phyloP scores from a whole-genome alignment of 2,329 filamentous ascomycete genomes.

The Alternaria sp. region DNA sequence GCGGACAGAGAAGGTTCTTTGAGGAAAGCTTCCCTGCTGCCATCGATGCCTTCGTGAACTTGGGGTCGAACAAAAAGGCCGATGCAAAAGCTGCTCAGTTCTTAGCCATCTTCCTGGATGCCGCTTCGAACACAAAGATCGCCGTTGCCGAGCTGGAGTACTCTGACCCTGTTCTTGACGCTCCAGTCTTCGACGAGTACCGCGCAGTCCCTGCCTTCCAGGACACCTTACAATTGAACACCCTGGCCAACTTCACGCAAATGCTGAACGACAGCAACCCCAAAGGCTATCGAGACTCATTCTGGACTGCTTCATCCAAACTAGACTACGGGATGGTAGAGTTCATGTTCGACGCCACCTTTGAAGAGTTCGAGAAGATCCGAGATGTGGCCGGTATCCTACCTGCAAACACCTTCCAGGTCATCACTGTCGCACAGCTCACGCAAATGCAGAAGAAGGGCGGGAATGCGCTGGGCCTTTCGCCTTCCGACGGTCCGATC shows the following conservation, averaged over 20 bases:
- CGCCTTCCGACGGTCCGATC: slow-evolving; percentile 10
- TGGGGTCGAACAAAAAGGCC: neutral
- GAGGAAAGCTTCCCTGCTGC: slow-evolving; percentile 18
- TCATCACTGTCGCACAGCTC: slow-evolving; percentile 22
- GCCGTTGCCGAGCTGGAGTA: slow-evolving; percentile 9
- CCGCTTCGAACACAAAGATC: neutral
- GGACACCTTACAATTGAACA: slow-evolving; percentile 24
- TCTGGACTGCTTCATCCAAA: slow-evolving; percentile 29
- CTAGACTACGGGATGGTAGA: slow-evolving; percentile 15
- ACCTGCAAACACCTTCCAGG: slow-evolving; percentile 24
- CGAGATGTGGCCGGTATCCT: slow-evolving; percentile 9
- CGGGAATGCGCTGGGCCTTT: slow-evolving; percentile 33
- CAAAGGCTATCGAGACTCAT: slow-evolving; percentile 21
- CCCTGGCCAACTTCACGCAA: slow-evolving; percentile 21
- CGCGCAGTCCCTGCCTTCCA: slow-evolving; percentile 8
- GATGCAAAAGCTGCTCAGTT: slow-evolving; percentile 12
- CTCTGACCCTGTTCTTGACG: slow-evolving; percentile 1
- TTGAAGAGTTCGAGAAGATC: slow-evolving; percentile 13
- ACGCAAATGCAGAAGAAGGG: slow-evolving; percentile 24
- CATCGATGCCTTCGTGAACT: slow-evolving; percentile 21
- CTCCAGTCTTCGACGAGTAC: slow-evolving; percentile 9
- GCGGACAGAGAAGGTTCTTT: slow-evolving; percentile 5
- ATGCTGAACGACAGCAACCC: slow-evolving; percentile 15
- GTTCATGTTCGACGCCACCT: slow-evolving; percentile 17
- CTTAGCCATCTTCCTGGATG: neutral